Percentiles rank a stretch among this genome's conserved stretches.
Conservation (phyloP, 2,329 filamentous ascomycete species). For the Colletotrichum cordylinicola region DNA sequence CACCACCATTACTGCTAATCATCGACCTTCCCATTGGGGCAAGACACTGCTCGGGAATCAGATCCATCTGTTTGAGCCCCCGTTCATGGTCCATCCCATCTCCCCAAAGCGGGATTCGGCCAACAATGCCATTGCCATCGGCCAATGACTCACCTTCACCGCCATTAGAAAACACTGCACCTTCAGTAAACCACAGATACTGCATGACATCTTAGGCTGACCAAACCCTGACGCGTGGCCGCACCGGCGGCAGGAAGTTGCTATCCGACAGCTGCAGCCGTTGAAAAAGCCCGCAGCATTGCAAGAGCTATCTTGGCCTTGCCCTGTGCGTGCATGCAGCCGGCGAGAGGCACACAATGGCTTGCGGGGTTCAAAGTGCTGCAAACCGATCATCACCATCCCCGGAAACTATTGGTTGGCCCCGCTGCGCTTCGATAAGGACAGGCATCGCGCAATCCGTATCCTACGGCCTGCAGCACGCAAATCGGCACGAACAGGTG, state of each 20-base stretch:
- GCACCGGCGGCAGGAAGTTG: background rate
- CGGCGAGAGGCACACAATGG: background rate
- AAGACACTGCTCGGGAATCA: background rate
- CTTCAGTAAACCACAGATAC: background rate
- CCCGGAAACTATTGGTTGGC: background rate
- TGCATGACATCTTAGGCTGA: background rate
- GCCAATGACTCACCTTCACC: conserved; percentile 19
- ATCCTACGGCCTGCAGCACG: background rate
- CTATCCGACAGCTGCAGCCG: background rate
- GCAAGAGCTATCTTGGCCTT: background rate
- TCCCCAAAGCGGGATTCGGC: background rate
- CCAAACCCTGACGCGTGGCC: background rate
- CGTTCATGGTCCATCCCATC: background rate
- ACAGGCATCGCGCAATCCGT: background rate
- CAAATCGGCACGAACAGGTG: background rate
- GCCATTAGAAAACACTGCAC: background rate
- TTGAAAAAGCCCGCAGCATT: background rate
- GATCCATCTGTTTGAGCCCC: background rate
- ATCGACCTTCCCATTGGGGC: conserved; percentile 13
- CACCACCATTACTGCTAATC: background rate
- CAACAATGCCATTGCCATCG: background rate
- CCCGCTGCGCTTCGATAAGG: background rate
- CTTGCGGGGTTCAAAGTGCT: conserved; percentile 6
- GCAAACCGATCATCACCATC: background rate
- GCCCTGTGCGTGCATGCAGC: background rate